Evolutionary conservation across 345 rosid species (phyloP).

Genomic region (Hibiscus trionum): DNA sequence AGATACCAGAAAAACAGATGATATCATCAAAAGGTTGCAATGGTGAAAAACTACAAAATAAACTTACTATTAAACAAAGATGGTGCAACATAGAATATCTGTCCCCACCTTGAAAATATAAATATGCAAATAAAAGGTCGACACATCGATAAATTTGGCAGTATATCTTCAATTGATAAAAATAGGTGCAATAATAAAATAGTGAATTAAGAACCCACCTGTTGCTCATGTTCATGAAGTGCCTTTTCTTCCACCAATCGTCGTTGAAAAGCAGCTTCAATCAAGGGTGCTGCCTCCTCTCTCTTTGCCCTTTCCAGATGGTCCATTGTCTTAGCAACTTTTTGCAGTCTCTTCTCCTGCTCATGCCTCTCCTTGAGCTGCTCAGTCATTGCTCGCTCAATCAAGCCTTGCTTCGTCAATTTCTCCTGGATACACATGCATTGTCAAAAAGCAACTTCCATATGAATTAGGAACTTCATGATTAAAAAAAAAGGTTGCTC

Average conservation of each 20-base stretch:
- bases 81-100: not conserved
- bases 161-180: not conserved
- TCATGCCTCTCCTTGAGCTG: conserved; percentile 96
- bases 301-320: conserved; percentile 94
- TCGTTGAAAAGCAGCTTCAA: conserved; percentile 84
- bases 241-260: conserved; percentile 81
- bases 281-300: conserved; percentile 87
- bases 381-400: conserved; percentile 74
- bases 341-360: conserved; percentile 87
- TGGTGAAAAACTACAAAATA: not conserved
- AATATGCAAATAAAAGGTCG: not conserved
- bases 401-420: conserved; percentile 63
- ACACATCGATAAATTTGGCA: no score
- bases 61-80: not conserved
- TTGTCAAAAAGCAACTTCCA: conserved; percentile 9
- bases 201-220: conserved; percentile 33
- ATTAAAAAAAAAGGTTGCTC: conserved; percentile 13
- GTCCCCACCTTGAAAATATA: not conserved
- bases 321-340: conserved; percentile 90
- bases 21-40: not conserved
- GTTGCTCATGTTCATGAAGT: conserved; percentile 81
- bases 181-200: not conserved
- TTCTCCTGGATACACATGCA: conserved; percentile 48
- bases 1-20: not conserved
- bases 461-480: not conserved